Conservation (phyloP, 495 filamentous ascomycete genomes). For the Lepraria neglecta region DNA sequence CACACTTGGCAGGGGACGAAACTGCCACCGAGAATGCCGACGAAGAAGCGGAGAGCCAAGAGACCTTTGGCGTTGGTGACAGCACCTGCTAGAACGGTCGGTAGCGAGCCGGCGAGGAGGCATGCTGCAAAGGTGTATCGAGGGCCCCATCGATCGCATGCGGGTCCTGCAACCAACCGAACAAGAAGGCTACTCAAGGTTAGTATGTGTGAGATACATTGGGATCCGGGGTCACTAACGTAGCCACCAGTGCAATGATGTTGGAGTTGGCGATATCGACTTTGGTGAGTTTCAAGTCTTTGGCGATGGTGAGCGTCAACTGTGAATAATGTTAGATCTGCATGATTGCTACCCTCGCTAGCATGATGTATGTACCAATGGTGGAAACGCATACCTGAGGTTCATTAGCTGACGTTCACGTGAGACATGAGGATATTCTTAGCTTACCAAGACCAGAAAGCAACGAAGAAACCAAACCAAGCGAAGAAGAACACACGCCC, state of each 20-base stretch:
- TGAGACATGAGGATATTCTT: background rate
- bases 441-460: slow-evolving; percentile 83
- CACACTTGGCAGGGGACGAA: slow-evolving; percentile 97
- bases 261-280: slow-evolving; percentile 85
- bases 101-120: slow-evolving; percentile 70
- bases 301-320: slow-evolving; percentile 69
- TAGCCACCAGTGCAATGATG: slow-evolving; percentile 78
- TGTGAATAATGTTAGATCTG: slow-evolving; percentile 30
- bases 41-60: slow-evolving; percentile 78
- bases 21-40: slow-evolving; percentile 82
- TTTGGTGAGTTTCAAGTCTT: slow-evolving; percentile 66
- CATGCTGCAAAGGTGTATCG: slow-evolving; percentile 71
- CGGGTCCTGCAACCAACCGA: slow-evolving; percentile 72
- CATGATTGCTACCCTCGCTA: background rate
- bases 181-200: slow-evolving; percentile 58
- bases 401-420: background rate
- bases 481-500: slow-evolving; percentile 91
- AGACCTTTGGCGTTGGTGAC: slow-evolving; percentile 64
- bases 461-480: slow-evolving; percentile 92
- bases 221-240: slow-evolving; percentile 42
- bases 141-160: slow-evolving; percentile 80
- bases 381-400: slow-evolving; percentile 62
- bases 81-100: slow-evolving; percentile 75
- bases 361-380: slow-evolving; percentile 54
- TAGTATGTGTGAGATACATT: slow-evolving; percentile 16